Evolutionary conservation across 1,284 basidiomycete species (phyloP).

Genomic region (Ganoderma sinense): DNA sequence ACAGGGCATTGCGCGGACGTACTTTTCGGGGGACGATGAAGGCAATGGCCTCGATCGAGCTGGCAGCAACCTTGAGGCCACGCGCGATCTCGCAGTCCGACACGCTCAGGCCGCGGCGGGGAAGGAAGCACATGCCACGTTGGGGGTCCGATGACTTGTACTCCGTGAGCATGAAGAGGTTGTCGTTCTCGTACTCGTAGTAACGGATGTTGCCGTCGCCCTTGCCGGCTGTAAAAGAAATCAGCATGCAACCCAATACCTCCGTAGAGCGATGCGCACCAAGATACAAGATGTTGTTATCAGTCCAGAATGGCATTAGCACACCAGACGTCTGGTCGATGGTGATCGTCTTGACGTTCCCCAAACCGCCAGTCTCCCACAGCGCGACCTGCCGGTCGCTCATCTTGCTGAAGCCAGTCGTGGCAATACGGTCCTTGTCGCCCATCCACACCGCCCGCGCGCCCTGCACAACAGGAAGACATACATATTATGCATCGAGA

Average conservation of each 20-base stretch:
- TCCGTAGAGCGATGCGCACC: slow-evolving; percentile 51
- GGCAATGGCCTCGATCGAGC: slow-evolving; percentile 85
- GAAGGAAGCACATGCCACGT: slow-evolving; percentile 96
- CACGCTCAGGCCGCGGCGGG: slow-evolving; percentile 88
- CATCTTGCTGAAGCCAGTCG: slow-evolving; percentile 96
- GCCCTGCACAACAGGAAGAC: slow-evolving; percentile 47
- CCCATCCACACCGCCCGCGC: slow-evolving; percentile 94
- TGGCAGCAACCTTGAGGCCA: slow-evolving; percentile 89
- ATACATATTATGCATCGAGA: neutral
- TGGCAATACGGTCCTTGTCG: slow-evolving; percentile 86
- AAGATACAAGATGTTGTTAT: slow-evolving; percentile 94
- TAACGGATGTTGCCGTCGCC: slow-evolving; percentile 95
- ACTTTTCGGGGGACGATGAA: slow-evolving; percentile 95
- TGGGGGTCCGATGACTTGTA: slow-evolving; percentile 93
- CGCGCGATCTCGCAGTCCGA: slow-evolving; percentile 95
- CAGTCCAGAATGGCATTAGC: slow-evolving; percentile 97
- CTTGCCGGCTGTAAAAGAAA: slow-evolving; percentile 65
- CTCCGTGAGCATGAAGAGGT: slow-evolving; percentile 83
- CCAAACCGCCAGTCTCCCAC: slow-evolving; percentile 84
- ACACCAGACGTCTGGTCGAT: slow-evolving; percentile 93
- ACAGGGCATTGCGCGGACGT: slow-evolving; percentile 22
- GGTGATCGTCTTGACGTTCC: slow-evolving; percentile 77
- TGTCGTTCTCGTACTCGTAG: slow-evolving; percentile 94
- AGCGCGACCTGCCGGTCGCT: slow-evolving; percentile 90
- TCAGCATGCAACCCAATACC: neutral